These are phyloP conservation scores for Scenedesmus sp. DNA, from an alignment of 163 green algal species.

Conservation along the genomic window DNA sequence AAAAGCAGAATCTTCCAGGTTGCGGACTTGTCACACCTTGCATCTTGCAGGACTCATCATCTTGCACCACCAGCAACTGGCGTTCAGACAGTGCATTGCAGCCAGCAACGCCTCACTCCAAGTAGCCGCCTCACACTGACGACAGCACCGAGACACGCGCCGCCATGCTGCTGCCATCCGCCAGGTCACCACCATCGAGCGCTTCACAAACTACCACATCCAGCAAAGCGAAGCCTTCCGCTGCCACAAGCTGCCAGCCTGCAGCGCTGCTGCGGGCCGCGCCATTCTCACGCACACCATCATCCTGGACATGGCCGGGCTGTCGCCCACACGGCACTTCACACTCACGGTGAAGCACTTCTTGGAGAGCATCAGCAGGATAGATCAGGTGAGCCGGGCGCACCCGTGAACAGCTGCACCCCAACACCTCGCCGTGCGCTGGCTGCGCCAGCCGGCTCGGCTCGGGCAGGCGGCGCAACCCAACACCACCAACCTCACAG, in stretches of 20 bases:
- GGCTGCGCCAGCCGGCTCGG: no score
- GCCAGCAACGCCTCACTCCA: no score
- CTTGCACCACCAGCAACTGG: not conserved
- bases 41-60: not conserved
- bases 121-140: no score
- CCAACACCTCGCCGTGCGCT: no score
- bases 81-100: no score
- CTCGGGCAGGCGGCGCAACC: not conserved
- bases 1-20: not conserved
- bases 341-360: slow-evolving; percentile 80
- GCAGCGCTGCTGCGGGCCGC: slow-evolving; percentile 70
- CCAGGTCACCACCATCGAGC: slow-evolving; percentile 84
- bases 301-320: slow-evolving; percentile 87
- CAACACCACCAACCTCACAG: no score
- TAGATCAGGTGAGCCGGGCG: slow-evolving; percentile 77
- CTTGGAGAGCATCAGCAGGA: slow-evolving; percentile 68
- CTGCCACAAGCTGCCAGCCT: slow-evolving; percentile 82
- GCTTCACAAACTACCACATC: slow-evolving; percentile 91
- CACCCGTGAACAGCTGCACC: no score
- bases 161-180: not conserved
- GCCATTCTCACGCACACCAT: slow-evolving; percentile 83
- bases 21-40: not conserved
- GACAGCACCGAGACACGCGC: not conserved
- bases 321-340: slow-evolving; percentile 75
- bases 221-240: slow-evolving; percentile 82